Evolutionary conservation across 2,329 filamentous ascomycete species (phyloP).

Genomic region (Chaetomiaceae sp.): DNA sequence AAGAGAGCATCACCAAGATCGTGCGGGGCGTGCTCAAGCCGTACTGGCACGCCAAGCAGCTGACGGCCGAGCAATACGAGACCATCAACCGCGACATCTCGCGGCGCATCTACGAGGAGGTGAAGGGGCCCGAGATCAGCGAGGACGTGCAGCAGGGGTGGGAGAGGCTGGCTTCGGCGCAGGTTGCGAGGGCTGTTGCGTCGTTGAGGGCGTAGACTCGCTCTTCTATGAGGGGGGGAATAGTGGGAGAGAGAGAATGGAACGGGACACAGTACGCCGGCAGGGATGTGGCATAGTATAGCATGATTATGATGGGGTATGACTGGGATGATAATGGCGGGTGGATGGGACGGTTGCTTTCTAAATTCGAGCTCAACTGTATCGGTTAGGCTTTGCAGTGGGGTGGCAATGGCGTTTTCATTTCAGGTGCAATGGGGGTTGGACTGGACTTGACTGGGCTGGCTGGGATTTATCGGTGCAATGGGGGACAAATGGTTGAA

Average conservation of each 20-base stretch:
- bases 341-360: background rate
- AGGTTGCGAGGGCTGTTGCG: slow-evolving; percentile 72
- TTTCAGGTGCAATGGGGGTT: too few relatives aligned
- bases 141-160: slow-evolving; percentile 63
- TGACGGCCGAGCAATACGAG: slow-evolving; percentile 87
- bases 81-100: slow-evolving; percentile 88
- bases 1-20: slow-evolving; percentile 83
- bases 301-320: too few relatives aligned
- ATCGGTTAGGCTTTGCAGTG: too few relatives aligned
- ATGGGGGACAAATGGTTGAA: too few relatives aligned
- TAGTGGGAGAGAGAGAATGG: too few relatives aligned
- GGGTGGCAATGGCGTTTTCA: background rate
- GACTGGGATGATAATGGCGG: background rate
- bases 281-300: background rate
- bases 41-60: slow-evolving; percentile 71
- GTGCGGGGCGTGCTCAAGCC: slow-evolving; percentile 80
- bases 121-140: slow-evolving; percentile 55
- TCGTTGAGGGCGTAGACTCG: slow-evolving; percentile 42
- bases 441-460: too few relatives aligned
- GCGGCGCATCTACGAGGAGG: slow-evolving; percentile 75
- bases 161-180: slow-evolving; percentile 70
- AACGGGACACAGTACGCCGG: slow-evolving; percentile 4
- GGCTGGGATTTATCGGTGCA: too few relatives aligned
- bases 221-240: too few relatives aligned
- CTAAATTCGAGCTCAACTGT: background rate